phyloP scores from a whole-genome alignment of 2,329 filamentous ascomycete species.

The Iodosphaeria phyllophila region DNA sequence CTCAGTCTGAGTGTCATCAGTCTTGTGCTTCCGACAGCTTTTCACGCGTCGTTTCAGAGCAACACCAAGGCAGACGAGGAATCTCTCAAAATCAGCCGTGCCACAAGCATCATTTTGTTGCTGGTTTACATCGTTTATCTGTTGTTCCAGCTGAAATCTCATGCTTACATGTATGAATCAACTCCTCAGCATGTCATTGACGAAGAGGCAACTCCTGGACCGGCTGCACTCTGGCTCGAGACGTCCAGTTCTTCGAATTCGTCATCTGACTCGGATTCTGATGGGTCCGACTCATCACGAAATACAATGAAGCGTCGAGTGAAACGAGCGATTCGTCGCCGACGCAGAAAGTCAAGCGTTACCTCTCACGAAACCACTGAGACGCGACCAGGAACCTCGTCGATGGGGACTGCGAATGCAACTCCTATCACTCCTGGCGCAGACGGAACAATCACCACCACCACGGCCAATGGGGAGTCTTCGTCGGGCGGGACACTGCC shows the following conservation, averaged over 20 bases:
- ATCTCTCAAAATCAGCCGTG: slow-evolving; percentile 72
- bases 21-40: slow-evolving; percentile 73
- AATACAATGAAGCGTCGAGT: slow-evolving; percentile 57
- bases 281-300: slow-evolving; percentile 39
- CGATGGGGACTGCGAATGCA: slow-evolving; percentile 19
- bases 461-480: no score
- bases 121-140: slow-evolving; percentile 72
- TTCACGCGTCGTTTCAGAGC: slow-evolving; percentile 69
- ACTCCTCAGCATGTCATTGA: slow-evolving; percentile 87
- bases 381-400: slow-evolving; percentile 18
- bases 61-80: slow-evolving; percentile 41
- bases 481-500: no score
- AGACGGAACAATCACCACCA: no score
- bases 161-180: slow-evolving; percentile 81
- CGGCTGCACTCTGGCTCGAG: slow-evolving; percentile 66
- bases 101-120: slow-evolving; percentile 69
- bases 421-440: slow-evolving; percentile 17
- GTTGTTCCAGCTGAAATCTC: slow-evolving; percentile 79
- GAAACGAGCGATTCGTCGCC: slow-evolving; percentile 55
- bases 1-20: slow-evolving; percentile 83
- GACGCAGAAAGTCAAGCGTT: slow-evolving; percentile 59
- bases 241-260: slow-evolving; percentile 39
- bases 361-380: slow-evolving; percentile 43
- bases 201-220: slow-evolving; percentile 72
- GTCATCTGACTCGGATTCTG: slow-evolving; percentile 47